Percentiles rank a stretch among this genome's conserved stretches.
These are phyloP conservation scores for Rhododendron kiyosumense DNA, from an alignment of 148 eudicot genomes.

Conservation along the genomic window DNA sequence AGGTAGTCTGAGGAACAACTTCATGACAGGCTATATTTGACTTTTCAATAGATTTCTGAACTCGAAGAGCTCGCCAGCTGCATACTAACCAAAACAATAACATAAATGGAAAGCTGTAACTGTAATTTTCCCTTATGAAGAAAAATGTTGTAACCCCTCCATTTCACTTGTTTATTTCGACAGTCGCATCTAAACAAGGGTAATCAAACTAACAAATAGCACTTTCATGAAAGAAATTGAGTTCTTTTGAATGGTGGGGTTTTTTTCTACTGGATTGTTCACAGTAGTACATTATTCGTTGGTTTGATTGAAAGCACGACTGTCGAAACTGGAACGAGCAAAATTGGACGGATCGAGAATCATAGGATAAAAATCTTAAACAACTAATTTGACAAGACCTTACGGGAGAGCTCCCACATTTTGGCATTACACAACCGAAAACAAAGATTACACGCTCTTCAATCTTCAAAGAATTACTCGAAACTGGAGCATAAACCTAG, in stretches of 20 bases:
- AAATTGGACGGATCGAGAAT: neutral
- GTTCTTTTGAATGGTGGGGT: neutral
- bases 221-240: neutral
- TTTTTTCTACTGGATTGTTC: neutral
- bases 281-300: neutral
- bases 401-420: constrained; percentile 42
- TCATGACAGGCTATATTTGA: constrained; percentile 16
- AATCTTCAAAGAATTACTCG: constrained; percentile 32
- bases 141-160: neutral
- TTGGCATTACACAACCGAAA: constrained; percentile 50
- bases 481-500: constrained; percentile 83
- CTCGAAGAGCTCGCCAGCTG: constrained; percentile 86
- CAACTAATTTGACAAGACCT: constrained; percentile 25
- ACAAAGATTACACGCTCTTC: constrained; percentile 75
- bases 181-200: neutral
- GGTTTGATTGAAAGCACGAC: neutral
- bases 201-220: neutral
- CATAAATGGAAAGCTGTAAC: neutral
- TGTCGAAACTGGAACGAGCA: neutral
- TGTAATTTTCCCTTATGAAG: neutral
- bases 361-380: neutral
- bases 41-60: constrained; percentile 54
- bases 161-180: neutral
- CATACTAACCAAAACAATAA: constrained; percentile 11
- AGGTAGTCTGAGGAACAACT: constrained; percentile 14